These are phyloP conservation scores for Cercospora sojina DNA, from an alignment of 2,329 filamentous ascomycete species.

Conservation along the genomic window DNA sequence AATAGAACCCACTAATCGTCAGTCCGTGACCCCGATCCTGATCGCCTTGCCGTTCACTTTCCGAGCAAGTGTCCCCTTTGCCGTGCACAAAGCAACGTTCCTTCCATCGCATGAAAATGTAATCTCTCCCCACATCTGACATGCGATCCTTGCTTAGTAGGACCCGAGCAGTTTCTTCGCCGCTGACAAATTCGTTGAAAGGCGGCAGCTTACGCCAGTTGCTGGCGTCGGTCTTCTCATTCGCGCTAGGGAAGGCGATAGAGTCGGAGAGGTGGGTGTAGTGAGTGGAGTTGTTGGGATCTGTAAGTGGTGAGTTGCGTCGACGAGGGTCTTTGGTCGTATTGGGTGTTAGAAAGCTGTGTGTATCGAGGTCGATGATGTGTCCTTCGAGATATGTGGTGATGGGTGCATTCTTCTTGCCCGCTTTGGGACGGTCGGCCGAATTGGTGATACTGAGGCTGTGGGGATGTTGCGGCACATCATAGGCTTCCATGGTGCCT, in stretches of 20 bases:
- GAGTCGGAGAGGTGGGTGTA: constrained; percentile 25
- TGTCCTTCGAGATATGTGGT: constrained; percentile 68
- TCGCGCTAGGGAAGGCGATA: constrained; percentile 48
- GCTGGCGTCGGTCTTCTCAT: constrained; percentile 45
- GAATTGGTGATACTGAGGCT: constrained; percentile 32
- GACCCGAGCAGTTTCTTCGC: constrained; percentile 37
- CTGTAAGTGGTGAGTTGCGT: constrained; percentile 19
- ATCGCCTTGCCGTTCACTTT: constrained; percentile 28
- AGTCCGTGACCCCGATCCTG: constrained; percentile 45
- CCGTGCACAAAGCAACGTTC: constrained; percentile 50
- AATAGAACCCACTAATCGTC: constrained; percentile 57
- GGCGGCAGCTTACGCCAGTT: constrained; percentile 53
- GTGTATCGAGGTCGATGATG: constrained; percentile 60
- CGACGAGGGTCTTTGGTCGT: constrained; percentile 34
- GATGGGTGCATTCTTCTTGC: constrained; percentile 54
- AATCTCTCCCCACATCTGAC: constrained; percentile 46
- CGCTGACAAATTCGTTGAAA: constrained; percentile 38
- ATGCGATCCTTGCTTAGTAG: constrained; percentile 45
- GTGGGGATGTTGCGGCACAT: constrained; percentile 55
- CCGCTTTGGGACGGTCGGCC: constrained; percentile 32
- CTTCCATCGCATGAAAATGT: constrained; percentile 59
- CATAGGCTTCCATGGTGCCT: constrained; percentile 69
- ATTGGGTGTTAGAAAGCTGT: constrained; percentile 53
- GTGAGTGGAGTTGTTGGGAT: constrained; percentile 22
- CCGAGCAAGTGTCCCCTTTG: constrained; percentile 31